Evolutionary conservation across 495 filamentous ascomycete species (phyloP), one percentile per base, ranked within the genome.

Genomic region (Terfezia claveryi): DNA sequence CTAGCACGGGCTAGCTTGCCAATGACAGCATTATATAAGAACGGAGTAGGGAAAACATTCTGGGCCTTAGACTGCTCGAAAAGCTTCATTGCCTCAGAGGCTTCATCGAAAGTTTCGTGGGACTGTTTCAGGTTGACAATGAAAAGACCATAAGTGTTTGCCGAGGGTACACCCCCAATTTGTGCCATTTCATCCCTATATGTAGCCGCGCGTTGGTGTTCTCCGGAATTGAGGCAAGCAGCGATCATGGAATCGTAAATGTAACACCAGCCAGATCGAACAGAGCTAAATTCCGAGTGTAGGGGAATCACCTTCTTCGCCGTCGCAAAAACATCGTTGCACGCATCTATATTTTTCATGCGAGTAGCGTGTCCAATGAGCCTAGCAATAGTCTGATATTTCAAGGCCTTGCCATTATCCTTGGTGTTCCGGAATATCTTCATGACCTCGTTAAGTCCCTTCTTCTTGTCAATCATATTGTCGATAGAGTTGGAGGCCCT

Each of bases 71-170:
- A 89, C 56, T 84, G 83, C 62, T 85, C 83, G 74, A 98, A 96
- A 68, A 96, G 93, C 71, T 89, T 89, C 64, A 96, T 79, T 46
- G 91, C 91, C 66, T 98, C 91, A 11, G 86, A 83, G 41, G 91
- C 91, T 67, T 98, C 91, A 63, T 98, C 91, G 55, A 94, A 94
- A 1, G 86, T 95, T 76, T 94, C 93, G 62, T 87, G 84, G 0
- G 87, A 91, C 61, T 93, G 87, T 70, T 94, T 94, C 55, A 96
- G 72, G 2, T 89, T 96, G 23, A 93, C 95, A 70, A 98, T 98
- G 73, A 96, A 98, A 6, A 96, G 76, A 52, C 91, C 91, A 59
- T 89, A 98, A 10, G 91, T 98, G 71, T 98, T 98, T 52, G 91
- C 92, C 0, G 91, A 87, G 37, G 92, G 92, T 20, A 87, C 82